phyloP scores from a whole-genome alignment of 83 land plant species.

The Larix sibirica region DNA sequence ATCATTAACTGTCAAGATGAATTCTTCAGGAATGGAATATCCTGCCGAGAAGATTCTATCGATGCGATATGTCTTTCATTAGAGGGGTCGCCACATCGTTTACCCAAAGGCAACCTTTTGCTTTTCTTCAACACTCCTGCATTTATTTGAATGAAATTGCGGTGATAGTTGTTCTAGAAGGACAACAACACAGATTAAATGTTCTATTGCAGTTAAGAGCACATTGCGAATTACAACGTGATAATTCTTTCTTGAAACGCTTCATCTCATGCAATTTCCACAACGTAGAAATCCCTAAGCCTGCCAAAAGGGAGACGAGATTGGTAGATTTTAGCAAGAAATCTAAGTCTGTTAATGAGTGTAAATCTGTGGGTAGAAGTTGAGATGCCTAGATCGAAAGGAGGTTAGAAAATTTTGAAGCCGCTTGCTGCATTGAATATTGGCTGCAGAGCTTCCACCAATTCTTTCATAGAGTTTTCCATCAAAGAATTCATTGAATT shows the following conservation, averaged over 20 bases:
- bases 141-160: too few species aligned
- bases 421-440: constrained; percentile 1
- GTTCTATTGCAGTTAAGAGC: too few species aligned
- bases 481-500: neutral
- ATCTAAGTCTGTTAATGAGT: constrained; percentile 4
- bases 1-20: too few species aligned
- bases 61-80: too few species aligned
- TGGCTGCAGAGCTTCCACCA: neutral
- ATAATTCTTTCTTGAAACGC: neutral
- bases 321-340: neutral
- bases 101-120: too few species aligned
- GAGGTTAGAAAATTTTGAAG: neutral
- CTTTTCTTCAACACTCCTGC: too few species aligned
- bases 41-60: too few species aligned
- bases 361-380: neutral
- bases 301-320: neutral
- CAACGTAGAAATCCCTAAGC: neutral
- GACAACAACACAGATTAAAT: too few species aligned
- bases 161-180: too few species aligned
- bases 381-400: neutral
- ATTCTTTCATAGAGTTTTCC: neutral
- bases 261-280: neutral
- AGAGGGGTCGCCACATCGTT: too few species aligned
- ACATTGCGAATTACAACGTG: neutral
- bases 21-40: too few species aligned